Evolutionary conservation across 441 rosid genomes (phyloP), one percentile per base, ranked within the genome.

Genomic region (Capsella rubella): DNA sequence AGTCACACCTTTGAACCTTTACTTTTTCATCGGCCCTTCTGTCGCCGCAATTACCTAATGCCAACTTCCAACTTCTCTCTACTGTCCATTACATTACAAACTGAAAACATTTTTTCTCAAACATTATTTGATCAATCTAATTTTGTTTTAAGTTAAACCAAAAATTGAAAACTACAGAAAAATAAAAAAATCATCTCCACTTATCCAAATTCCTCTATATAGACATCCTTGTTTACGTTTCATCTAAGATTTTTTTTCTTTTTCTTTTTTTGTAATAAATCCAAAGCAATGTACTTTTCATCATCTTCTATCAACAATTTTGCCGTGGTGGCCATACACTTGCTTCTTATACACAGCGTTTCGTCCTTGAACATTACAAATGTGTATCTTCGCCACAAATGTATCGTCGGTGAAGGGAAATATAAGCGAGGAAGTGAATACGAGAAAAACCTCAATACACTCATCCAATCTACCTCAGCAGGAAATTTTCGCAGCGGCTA

Each of bases 381-480:
- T n/a, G 53, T 37, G 35, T 62, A 40, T 52, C 78, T 84, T 49
- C 76, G 62, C 69, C 87, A 87, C 54, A 43, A 84, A 6, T 89
- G 90, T 56, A 86, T 80, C 12, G 71, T 66, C 4, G 25, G n/a
- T 11, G 14, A 51, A 51, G 55, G 55, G 55, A 51, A 51, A 21
- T 51, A 51, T 51, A 3, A 51, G n/a, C 31, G 6, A 25, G 55
- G 55, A 10, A 51, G 55, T 51, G 29, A 25, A 25, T 51, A 51
- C 8, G 55, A 25, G n/a, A 51, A 25, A n/a, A 25, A 51, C 55
- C n/a, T 51, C 55, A 25, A 51, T 56, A 51, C 39, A 34, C 81
- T 89, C 50, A 16, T 73, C 55, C 6, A 5, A 4, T 9, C 14
- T 1, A 18, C 31, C 6, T 50, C 55, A 9, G 4, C n/a, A 6